Evolutionary conservation across 1,284 basidiomycete genomes (phyloP).

Genomic region (Ceraceosorus guamensis): DNA sequence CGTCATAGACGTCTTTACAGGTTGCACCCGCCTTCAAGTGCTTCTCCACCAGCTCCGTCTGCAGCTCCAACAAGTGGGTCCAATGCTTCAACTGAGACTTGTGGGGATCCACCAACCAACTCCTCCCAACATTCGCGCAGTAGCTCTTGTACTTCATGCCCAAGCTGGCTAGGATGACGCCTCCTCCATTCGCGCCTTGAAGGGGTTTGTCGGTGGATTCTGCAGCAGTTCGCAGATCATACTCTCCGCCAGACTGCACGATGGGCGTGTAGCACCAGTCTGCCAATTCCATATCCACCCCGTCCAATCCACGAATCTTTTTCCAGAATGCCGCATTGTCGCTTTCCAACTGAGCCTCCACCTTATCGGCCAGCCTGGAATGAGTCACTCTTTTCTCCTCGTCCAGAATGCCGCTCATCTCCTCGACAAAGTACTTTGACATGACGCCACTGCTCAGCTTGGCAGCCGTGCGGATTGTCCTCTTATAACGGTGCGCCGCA

Average conservation of each 20-base stretch:
- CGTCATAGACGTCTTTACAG: conserved; percentile 72
- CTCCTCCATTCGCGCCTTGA: conserved; percentile 75
- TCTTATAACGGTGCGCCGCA: not conserved
- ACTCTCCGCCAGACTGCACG: conserved; percentile 84
- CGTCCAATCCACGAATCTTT: conserved; percentile 57
- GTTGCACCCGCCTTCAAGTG: conserved; percentile 69
- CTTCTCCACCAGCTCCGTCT: conserved; percentile 66
- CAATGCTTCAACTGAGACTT: conserved; percentile 63
- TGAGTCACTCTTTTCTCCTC: conserved; percentile 83
- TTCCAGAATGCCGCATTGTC: conserved; percentile 57
- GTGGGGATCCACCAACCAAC: conserved; percentile 88
- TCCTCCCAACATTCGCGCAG: conserved; percentile 82
- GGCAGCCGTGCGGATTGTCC: conserved; percentile 56
- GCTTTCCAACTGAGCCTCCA: conserved; percentile 71
- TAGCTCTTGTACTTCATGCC: conserved; percentile 90
- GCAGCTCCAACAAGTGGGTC: conserved; percentile 67
- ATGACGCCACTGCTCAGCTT: conserved; percentile 78
- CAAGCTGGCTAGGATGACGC: conserved; percentile 74
- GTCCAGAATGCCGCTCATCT: conserved; percentile 83
- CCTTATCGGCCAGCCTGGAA: conserved; percentile 70
- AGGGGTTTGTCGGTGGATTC: conserved; percentile 61
- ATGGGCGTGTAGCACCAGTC: conserved; percentile 94
- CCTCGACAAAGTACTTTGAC: conserved; percentile 74
- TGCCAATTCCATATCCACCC: conserved; percentile 66
- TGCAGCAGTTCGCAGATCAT: conserved; percentile 79